These are phyloP conservation scores for Aspergillus carbonarius DNA, from an alignment of 2,329 filamentous ascomycete species.

Conservation along the genomic window DNA sequence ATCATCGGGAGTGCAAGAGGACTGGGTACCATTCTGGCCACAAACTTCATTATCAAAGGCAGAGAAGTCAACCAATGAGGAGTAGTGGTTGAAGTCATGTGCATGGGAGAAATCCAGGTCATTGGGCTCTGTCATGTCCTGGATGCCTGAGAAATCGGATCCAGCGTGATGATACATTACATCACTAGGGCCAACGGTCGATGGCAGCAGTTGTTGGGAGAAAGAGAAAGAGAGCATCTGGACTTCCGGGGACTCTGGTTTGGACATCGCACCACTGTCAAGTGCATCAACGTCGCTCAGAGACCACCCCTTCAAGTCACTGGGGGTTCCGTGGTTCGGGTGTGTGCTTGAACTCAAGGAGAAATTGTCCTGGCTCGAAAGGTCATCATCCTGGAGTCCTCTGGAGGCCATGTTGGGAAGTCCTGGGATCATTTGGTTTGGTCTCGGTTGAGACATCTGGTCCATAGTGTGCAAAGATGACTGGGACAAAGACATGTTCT, in stretches of 20 bases:
- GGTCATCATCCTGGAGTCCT: constrained; percentile 44
- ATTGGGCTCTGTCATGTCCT: constrained; percentile 38
- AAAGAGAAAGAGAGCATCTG: constrained; percentile 45
- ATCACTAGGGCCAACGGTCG: constrained; percentile 39
- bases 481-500: constrained; percentile 38
- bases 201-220: constrained; percentile 41
- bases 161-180: constrained; percentile 40
- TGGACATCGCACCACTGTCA: constrained; percentile 39
- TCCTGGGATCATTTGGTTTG: constrained; percentile 37
- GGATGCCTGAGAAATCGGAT: constrained; percentile 39
- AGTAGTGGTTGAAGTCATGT: constrained; percentile 40
- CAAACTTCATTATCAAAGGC: constrained; percentile 43
- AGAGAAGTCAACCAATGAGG: constrained; percentile 40
- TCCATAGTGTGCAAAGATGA: constrained; percentile 32
- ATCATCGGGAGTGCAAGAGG: constrained; percentile 39
- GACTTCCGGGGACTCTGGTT: constrained; percentile 41
- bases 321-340: constrained; percentile 34
- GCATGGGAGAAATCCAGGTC: constrained; percentile 38
- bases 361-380: constrained; percentile 43
- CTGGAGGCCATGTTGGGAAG: constrained; percentile 40
- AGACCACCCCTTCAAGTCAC: constrained; percentile 41
- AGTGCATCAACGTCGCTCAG: constrained; percentile 41
- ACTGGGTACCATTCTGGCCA: constrained; percentile 31
- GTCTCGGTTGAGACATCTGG: constrained; percentile 36
- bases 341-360: constrained; percentile 42